Conservation (phyloP, 2,329 filamentous ascomycete genomes). For the Cladosporium sp. region DNA sequence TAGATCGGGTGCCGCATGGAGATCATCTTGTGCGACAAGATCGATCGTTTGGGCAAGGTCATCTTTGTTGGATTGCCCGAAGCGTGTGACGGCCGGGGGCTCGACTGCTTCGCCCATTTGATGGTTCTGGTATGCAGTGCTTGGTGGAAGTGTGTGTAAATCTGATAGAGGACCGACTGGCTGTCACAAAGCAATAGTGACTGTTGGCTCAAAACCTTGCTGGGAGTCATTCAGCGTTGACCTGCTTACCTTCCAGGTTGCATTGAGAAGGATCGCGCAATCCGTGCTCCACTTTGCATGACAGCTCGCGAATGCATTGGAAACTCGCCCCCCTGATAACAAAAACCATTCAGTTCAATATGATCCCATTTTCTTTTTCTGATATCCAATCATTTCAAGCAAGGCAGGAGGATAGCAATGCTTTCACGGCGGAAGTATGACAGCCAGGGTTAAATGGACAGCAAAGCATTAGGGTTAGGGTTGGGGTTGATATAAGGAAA, state of each 20-base stretch:
- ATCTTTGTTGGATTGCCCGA: constrained; percentile 3
- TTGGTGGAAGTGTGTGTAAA: not conserved
- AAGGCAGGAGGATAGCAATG: too few relatives aligned
- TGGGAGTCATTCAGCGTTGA: not conserved
- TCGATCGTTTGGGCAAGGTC: not conserved
- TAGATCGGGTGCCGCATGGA: not conserved
- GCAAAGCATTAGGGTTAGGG: not conserved
- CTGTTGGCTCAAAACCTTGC: too few relatives aligned
- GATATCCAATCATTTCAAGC: too few relatives aligned
- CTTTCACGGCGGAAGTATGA: not conserved
- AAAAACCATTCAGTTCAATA: not conserved
- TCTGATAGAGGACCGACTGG: not conserved
- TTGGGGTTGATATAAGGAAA: too few relatives aligned
- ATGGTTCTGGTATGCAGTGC: too few relatives aligned
- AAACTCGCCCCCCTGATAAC: too few relatives aligned
- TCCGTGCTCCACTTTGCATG: constrained; percentile 12
- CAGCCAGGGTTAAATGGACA: too few relatives aligned
- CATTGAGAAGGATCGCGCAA: not conserved
- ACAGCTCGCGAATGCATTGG: too few relatives aligned
- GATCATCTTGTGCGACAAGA: constrained; percentile 6
- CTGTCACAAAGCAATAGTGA: not conserved
- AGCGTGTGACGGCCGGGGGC: constrained; percentile 2
- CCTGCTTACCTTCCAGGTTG: too few relatives aligned
- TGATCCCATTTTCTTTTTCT: too few relatives aligned
- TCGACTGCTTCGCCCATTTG: constrained; percentile 6